Conservation (phyloP, 345 rosid genomes). For the Noccaea caerulescens region DNA sequence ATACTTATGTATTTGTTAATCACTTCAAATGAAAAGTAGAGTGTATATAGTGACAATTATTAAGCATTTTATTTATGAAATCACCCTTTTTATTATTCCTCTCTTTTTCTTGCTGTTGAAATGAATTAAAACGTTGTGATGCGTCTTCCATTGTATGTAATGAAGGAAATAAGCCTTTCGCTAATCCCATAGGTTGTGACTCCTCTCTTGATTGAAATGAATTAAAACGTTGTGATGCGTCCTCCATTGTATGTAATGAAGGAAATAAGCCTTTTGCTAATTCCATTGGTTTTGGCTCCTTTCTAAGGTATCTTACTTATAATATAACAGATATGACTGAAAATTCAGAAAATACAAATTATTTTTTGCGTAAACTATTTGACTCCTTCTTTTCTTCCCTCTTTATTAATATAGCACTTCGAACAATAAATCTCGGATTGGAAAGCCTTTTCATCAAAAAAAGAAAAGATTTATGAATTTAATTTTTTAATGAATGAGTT, state of each 20-base stretch:
- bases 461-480: background rate
- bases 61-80: background rate
- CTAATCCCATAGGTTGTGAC: background rate
- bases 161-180: background rate
- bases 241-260: background rate
- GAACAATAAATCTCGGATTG: background rate
- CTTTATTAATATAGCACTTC: background rate
- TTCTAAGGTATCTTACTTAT: background rate
- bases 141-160: background rate
- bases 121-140: background rate
- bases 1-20: background rate
- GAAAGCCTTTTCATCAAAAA: background rate
- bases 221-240: background rate
- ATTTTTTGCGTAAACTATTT: background rate
- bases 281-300: background rate
- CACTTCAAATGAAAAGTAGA: background rate
- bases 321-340: background rate
- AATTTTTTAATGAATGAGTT: background rate
- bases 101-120: background rate
- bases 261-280: background rate
- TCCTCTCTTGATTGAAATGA: background rate
- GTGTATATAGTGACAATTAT: background rate
- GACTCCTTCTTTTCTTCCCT: background rate
- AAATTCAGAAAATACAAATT: background rate
- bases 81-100: background rate